A percentile compares a stretch with the other conserved stretches of the same genome.
Evolutionary conservation across 1,284 basidiomycete genomes (phyloP).

Genomic region (Ceratorhiza oryzae-sativae): DNA sequence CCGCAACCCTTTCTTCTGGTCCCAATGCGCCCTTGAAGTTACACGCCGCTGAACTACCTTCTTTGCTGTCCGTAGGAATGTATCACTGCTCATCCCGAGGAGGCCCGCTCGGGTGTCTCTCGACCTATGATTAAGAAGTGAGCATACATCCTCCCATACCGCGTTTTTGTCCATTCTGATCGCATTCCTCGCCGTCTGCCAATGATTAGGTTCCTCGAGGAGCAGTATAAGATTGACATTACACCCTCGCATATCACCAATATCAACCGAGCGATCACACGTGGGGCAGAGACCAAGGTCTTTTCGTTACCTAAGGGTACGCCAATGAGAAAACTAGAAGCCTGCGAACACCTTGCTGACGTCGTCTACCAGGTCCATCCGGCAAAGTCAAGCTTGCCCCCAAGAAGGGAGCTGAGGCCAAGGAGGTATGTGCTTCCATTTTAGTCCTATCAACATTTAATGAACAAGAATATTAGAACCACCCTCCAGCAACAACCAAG

Average conservation of each 20-base stretch:
- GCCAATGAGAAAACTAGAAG: background rate
- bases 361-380: constrained; percentile 35
- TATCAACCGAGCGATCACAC: constrained; percentile 80
- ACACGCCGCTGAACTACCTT: constrained; percentile 2
- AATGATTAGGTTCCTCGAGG: constrained; percentile 68
- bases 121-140: constrained; percentile 93
- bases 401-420: constrained; percentile 41
- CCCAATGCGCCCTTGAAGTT: background rate
- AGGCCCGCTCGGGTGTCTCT: constrained; percentile 85
- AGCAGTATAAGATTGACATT: constrained; percentile 80
- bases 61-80: constrained; percentile 62
- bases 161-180: constrained; percentile 37
- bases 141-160: constrained; percentile 47
- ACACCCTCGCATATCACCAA: constrained; percentile 80
- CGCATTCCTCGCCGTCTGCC: constrained; percentile 45
- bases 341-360: background rate
- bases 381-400: constrained; percentile 43
- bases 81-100: constrained; percentile 75
- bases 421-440: constrained; percentile 35
- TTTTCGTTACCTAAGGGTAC: constrained; percentile 88
- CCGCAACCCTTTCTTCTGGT: background rate
- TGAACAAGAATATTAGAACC: constrained; percentile 20
- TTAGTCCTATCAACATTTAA: constrained; percentile 9
- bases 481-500: constrained; percentile 44
- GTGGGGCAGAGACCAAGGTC: constrained; percentile 78